A percentile compares a stretch with the other conserved stretches of the same genome.
Evolutionary conservation across 2,329 filamentous ascomycete genomes (phyloP).

Genomic region (Neoarthrinium moseri): DNA sequence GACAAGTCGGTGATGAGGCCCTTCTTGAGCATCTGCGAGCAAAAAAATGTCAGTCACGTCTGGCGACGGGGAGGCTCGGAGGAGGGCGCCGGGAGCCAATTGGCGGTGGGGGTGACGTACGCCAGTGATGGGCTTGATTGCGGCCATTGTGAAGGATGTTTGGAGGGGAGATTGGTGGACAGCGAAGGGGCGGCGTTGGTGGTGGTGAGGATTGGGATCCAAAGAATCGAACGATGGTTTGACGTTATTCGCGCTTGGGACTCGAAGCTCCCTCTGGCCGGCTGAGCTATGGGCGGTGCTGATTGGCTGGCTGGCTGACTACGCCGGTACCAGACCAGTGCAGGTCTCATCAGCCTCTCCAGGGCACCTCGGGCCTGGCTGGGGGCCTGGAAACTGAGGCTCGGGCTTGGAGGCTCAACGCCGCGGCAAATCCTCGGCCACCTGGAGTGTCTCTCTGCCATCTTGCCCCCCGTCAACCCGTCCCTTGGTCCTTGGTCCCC

Average conservation of each 20-base stretch:
- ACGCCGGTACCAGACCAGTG: no score
- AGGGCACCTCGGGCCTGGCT: neutral
- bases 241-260: slow-evolving; percentile 13
- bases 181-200: slow-evolving; percentile 4
- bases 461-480: no score
- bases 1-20: slow-evolving; percentile 56
- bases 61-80: neutral
- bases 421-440: no score
- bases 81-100: slow-evolving; percentile 22
- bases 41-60: slow-evolving; percentile 1
- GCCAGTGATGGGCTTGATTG: slow-evolving; percentile 57
- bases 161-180: slow-evolving; percentile 10
- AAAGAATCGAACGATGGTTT: slow-evolving; percentile 11
- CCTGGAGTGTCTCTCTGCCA: no score
- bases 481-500: no score
- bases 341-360: neutral
- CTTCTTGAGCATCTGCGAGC: slow-evolving; percentile 56
- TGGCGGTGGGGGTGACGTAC: slow-evolving; percentile 43
- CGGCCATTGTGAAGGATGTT: slow-evolving; percentile 29
- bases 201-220: neutral
- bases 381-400: no score
- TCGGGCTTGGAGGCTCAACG: no score
- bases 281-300: neutral
- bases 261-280: slow-evolving; percentile 8
- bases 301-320: neutral